phyloP scores from a whole-genome alignment of 306 rosid species.

The Abrus precatorius region DNA sequence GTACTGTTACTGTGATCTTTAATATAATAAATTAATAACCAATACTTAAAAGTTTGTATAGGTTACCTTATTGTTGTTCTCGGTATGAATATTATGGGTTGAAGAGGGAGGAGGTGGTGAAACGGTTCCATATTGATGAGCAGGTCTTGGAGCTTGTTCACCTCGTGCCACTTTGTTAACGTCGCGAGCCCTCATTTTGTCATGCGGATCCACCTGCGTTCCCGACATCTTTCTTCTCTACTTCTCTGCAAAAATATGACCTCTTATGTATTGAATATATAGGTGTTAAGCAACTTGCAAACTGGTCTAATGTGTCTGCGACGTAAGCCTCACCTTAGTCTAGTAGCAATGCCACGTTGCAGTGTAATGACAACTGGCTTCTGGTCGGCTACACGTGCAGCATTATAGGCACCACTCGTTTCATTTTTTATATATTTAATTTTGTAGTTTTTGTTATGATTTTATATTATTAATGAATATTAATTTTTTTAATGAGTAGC shows the following conservation, averaged over 20 bases:
- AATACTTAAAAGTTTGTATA: background rate
- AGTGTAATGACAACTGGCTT: constrained; percentile 39
- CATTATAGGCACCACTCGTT: background rate
- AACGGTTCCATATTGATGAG: constrained; percentile 66
- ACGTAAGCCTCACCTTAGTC: background rate
- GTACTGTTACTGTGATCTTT: no score
- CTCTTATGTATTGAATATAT: background rate
- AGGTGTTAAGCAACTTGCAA: background rate
- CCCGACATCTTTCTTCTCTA: constrained; percentile 42
- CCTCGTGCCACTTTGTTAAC: constrained; percentile 60
- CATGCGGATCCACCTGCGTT: constrained; percentile 60
- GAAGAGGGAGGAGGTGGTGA: constrained; percentile 53
- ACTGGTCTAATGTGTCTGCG: background rate
- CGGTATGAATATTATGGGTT: constrained; percentile 4
- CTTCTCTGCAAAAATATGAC: background rate
- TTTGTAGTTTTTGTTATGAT: no score
- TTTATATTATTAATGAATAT: no score
- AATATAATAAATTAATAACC: background rate
- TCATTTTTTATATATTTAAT: no score
- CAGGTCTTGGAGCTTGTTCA: constrained; percentile 64
- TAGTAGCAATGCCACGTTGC: constrained; percentile 42
- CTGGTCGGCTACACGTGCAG: constrained; percentile 4
- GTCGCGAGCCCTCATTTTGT: constrained; percentile 67
- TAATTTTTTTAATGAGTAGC: no score
- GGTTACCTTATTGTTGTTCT: background rate